Percentiles rank a stretch among this genome's conserved stretches.
Conservation (phyloP, 2,329 filamentous ascomycete genomes). For the Hymenoscyphus fructigenus region DNA sequence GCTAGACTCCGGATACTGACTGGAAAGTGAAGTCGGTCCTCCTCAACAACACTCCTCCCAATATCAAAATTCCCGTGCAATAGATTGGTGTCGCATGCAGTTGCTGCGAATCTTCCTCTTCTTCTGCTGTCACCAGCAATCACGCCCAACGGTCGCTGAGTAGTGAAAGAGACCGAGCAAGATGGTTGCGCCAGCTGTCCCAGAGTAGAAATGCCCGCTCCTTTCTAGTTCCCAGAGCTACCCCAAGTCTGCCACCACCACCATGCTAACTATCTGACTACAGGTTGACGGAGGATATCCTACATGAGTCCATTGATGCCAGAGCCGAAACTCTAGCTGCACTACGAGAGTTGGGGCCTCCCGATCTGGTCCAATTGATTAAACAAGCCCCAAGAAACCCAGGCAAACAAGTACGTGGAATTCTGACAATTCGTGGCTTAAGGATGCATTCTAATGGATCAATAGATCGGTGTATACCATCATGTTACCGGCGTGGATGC, state of each 20-base stretch:
- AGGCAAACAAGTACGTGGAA: slow-evolving; percentile 51
- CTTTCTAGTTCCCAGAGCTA: neutral
- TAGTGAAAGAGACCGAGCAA: slow-evolving; percentile 14
- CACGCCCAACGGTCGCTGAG: neutral
- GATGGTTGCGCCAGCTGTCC: slow-evolving; percentile 62
- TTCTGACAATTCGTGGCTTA: neutral
- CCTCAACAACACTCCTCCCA: neutral
- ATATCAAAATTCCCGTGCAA: neutral
- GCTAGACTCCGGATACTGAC: too few relatives aligned
- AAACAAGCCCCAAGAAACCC: slow-evolving; percentile 65
- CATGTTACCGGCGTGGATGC: slow-evolving; percentile 97
- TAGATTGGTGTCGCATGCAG: neutral
- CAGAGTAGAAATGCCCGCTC: slow-evolving; percentile 59
- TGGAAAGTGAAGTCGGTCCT: neutral
- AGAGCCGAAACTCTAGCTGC: slow-evolving; percentile 84
- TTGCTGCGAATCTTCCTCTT: neutral
- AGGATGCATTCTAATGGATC: slow-evolving; percentile 16
- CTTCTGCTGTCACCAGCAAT: neutral
- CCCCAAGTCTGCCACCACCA: neutral
- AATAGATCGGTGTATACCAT: slow-evolving; percentile 87
- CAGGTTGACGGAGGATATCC: slow-evolving; percentile 90
- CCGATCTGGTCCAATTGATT: slow-evolving; percentile 91
- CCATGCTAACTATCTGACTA: slow-evolving; percentile 21
- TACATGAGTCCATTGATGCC: slow-evolving; percentile 88
- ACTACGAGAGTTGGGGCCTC: slow-evolving; percentile 89